A percentile compares a stretch with the other conserved stretches of the same genome.
phyloP scores from a whole-genome alignment of 768 basidiomycete species.

The Calocybe indica region DNA sequence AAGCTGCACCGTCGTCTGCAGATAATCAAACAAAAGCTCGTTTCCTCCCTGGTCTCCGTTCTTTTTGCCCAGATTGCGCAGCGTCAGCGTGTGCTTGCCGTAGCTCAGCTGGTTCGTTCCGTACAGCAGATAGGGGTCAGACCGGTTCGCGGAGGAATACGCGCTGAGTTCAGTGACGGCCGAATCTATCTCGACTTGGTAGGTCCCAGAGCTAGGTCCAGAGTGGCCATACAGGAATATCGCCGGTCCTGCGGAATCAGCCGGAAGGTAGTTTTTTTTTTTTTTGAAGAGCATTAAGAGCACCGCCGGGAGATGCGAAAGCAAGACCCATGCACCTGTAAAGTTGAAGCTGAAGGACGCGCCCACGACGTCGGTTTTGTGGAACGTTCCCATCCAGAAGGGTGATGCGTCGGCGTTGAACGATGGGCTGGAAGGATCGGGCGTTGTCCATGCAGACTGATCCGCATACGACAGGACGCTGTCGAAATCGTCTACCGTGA shows the following conservation, averaged over 20 bases:
- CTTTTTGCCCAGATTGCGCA: constrained; percentile 35
- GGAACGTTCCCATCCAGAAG: constrained; percentile 40
- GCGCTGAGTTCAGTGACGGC: constrained; percentile 21
- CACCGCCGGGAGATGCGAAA: not conserved
- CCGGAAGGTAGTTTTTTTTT: not conserved
- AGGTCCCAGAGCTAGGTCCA: constrained; percentile 38
- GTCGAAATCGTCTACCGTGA: constrained; percentile 45
- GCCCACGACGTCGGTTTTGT: constrained; percentile 28
- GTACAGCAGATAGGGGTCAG: constrained; percentile 27
- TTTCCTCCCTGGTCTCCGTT: constrained; percentile 29
- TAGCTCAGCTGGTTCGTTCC: constrained; percentile 29
- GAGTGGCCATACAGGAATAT: constrained; percentile 36
- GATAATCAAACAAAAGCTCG: constrained; percentile 35
- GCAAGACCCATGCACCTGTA: constrained; percentile 25
- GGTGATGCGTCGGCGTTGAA: constrained; percentile 27
- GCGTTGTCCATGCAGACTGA: constrained; percentile 35
- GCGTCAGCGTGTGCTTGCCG: constrained; percentile 27
- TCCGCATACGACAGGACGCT: constrained; percentile 33
- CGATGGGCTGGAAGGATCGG: constrained; percentile 36
- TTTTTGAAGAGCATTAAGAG: not conserved
- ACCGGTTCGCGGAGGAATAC: constrained; percentile 24
- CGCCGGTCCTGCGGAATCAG: constrained; percentile 26
- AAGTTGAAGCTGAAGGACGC: constrained; percentile 36
- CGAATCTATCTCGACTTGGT: constrained; percentile 32
- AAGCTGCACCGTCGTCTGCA: constrained; percentile 34